phyloP scores from a whole-genome alignment of 2,329 filamentous ascomycete species.

The Monilinia fructigena region DNA sequence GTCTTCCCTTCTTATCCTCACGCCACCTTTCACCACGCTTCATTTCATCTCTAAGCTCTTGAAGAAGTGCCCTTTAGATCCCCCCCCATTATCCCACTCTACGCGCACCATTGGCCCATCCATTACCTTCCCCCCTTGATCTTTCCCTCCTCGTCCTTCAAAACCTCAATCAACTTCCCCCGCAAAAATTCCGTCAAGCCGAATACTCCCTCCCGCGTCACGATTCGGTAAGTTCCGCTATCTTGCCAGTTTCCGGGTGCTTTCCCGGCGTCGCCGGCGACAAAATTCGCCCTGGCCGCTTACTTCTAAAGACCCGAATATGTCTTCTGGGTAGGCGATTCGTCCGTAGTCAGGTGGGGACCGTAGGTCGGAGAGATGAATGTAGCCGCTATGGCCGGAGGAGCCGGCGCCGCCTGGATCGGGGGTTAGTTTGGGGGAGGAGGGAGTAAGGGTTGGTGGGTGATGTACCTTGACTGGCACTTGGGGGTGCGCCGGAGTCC shows the following conservation, averaged over 20 bases:
- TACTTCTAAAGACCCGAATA: slow-evolving; percentile 66
- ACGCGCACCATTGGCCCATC: neutral
- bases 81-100: no score
- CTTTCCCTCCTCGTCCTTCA: slow-evolving; percentile 51
- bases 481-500: slow-evolving; percentile 41
- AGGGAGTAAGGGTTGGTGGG: slow-evolving; percentile 42
- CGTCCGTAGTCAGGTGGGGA: slow-evolving; percentile 66
- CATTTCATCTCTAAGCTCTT: no score
- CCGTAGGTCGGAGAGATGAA: slow-evolving; percentile 63
- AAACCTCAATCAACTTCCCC: slow-evolving; percentile 53
- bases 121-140: slow-evolving; percentile 28
- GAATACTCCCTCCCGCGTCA: slow-evolving; percentile 64
- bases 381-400: slow-evolving; percentile 58
- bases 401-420: slow-evolving; percentile 56
- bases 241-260: slow-evolving; percentile 52
- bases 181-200: slow-evolving; percentile 55
- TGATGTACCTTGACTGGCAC: slow-evolving; percentile 50
- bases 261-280: slow-evolving; percentile 27
- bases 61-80: no score
- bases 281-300: slow-evolving; percentile 54
- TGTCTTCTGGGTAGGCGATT: slow-evolving; percentile 69
- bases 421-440: slow-evolving; percentile 20
- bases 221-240: slow-evolving; percentile 61
- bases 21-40: no score
- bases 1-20: no score